These are phyloP conservation scores for Teunomyces tritomae DNA, from an alignment of 805 yeast genomes.

Conservation along the genomic window DNA sequence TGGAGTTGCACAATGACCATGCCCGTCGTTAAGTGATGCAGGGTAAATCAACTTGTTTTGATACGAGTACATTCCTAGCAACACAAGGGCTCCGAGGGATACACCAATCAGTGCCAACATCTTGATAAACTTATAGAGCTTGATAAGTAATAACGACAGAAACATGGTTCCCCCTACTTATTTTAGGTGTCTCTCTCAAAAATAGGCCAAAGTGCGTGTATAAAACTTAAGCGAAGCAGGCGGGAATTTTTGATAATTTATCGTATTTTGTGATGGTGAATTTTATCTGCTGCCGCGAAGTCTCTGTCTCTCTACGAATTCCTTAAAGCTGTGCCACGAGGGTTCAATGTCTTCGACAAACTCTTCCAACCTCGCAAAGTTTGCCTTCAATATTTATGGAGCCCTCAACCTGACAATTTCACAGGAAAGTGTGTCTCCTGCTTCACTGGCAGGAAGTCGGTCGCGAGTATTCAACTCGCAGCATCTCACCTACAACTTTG, in stretches of 20 bases:
- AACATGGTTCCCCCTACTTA: neutral
- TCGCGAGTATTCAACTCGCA: conserved; percentile 11
- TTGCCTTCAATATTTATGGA: conserved; percentile 62
- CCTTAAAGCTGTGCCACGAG: neutral
- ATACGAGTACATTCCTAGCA: conserved; percentile 55
- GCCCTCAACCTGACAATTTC: conserved; percentile 18
- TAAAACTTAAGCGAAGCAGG: too few relatives aligned
- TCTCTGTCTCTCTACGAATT: neutral
- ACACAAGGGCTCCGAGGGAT: conserved; percentile 42
- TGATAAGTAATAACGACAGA: conserved; percentile 7
- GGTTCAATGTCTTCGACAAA: conserved; percentile 6
- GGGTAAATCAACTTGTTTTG: conserved; percentile 82
- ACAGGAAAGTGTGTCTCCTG: conserved; percentile 13
- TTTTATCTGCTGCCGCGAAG: neutral
- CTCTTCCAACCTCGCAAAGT: conserved; percentile 37
- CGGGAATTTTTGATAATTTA: neutral
- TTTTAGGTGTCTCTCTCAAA: too few relatives aligned
- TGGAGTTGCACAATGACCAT: conserved; percentile 74
- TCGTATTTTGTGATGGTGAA: neutral
- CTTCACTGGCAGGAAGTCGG: conserved; percentile 15
- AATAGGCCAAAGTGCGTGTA: too few relatives aligned
- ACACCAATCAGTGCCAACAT: conserved; percentile 40
- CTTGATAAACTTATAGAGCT: conserved; percentile 19
- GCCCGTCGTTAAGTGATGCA: conserved; percentile 71
- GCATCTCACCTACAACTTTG: conserved; percentile 17